Evolutionary conservation across 1,284 basidiomycete species (phyloP).

Genomic region (Ustilago vetiveriae): DNA sequence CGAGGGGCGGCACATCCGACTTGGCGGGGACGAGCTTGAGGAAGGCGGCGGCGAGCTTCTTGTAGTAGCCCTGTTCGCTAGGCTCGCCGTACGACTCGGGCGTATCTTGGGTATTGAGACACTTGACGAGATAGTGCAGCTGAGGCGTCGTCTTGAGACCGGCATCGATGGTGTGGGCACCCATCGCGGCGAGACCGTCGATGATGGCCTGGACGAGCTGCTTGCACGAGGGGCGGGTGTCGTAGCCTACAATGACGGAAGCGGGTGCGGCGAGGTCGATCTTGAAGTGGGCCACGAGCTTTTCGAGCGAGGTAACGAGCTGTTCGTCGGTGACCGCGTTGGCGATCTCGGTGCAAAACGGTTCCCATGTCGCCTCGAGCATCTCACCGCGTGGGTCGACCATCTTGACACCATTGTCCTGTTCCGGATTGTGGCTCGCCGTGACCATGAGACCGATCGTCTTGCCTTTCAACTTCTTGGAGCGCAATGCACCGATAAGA

Average conservation of each 20-base stretch:
- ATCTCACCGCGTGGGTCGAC: slow-evolving; percentile 99
- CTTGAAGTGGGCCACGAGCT: slow-evolving; percentile 75
- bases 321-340: slow-evolving; percentile 81
- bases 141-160: slow-evolving; percentile 94
- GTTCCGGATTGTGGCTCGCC: slow-evolving; percentile 96
- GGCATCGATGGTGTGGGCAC: slow-evolving; percentile 67
- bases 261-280: slow-evolving; percentile 84
- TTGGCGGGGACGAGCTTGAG: slow-evolving; percentile 75
- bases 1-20: slow-evolving; percentile 70
- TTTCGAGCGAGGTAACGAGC: slow-evolving; percentile 76
- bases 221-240: slow-evolving; percentile 90
- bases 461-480: slow-evolving; percentile 87
- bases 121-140: slow-evolving; percentile 91
- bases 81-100: slow-evolving; percentile 82
- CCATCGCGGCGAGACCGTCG: slow-evolving; percentile 80
- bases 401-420: slow-evolving; percentile 97
- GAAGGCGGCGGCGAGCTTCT: slow-evolving; percentile 86
- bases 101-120: slow-evolving; percentile 82
- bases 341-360: slow-evolving; percentile 85
- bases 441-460: slow-evolving; percentile 98
- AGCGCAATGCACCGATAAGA: slow-evolving; percentile 86
- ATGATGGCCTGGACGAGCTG: slow-evolving; percentile 82
- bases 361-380: slow-evolving; percentile 95
- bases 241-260: slow-evolving; percentile 86
- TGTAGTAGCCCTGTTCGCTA: slow-evolving; percentile 84